Base-by-base conservation (phyloP, 108 stramenopile species). In the Nitzschia sp. region DNA sequence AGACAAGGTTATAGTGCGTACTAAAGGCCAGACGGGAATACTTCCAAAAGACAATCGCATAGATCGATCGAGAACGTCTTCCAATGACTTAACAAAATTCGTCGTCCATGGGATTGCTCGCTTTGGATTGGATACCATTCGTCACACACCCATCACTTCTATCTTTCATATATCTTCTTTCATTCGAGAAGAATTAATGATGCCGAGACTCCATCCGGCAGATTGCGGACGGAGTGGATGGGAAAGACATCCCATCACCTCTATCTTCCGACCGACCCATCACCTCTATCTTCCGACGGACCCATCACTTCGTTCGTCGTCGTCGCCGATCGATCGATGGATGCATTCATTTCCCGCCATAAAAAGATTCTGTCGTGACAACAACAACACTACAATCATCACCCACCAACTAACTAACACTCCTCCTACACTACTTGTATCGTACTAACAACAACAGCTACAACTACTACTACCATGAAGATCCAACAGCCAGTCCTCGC, bases 131-230 rank as follows among this genome's bases (percentile, higher is more conserved):
- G 48, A 22, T 50, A 21, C 21, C 48, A 5, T 5, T 22, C 48
- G 48, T 50, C 48, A 50, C 48, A n/a, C n/a, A 50, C 48, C 48
- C 48, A 50, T 50, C 48, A 50, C 48, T 21, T 50, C 19, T 50
- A 50, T 5, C 48, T 22, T 21, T 5, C 48, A 50, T n/a, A n/a
- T n/a, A n/a, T n/a, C n/a, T n/a, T n/a, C n/a, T n/a, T n/a, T n/a
- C n/a, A n/a, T n/a, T n/a, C n/a, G n/a, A n/a, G n/a, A n/a, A n/a
- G n/a, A n/a, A n/a, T n/a, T n/a, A n/a, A n/a, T n/a, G n/a, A n/a
- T n/a, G n/a, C n/a, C n/a, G n/a, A n/a, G n/a, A n/a, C n/a, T n/a
- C n/a, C n/a, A n/a, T n/a, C n/a, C n/a, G n/a, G n/a, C n/a, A n/a
- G n/a, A n/a, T n/a, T n/a, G n/a, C n/a, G n/a, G n/a, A n/a, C n/a